Evolutionary conservation across 371 early-diverging fungal species (phyloP), one percentile per base, ranked within the genome.

Genomic region (Choanephora cucurbitarum): DNA sequence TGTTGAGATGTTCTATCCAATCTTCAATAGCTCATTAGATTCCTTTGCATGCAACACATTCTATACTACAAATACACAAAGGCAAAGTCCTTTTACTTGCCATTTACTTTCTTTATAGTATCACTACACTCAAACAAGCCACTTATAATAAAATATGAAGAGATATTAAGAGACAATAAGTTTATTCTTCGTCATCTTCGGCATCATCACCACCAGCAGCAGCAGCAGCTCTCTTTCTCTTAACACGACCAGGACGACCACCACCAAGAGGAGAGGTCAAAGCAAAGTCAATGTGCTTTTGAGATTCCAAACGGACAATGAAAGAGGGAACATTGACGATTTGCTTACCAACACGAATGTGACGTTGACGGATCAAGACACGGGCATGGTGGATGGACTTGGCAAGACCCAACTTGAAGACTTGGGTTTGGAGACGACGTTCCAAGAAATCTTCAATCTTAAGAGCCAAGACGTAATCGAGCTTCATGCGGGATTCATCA

Each of bases 331-430:
- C 91, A 80, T 96, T 89, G 77, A 97, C 98, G 57, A 98, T 90
- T 86, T 96, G 98, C 90, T 96, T 97, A 76, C 99, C 99, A 73
- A 98, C 99, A 67, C 92, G 93, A 79, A 99, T 99, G 90, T 99
- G 99, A 64, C 93, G 90, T 79, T 96, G 97, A 68, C 93, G 91
- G 83, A 99, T 99, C 71, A 99, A 81, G 71, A 96, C 96, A 86
- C 99, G 95, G 56, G 99, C 99, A 80, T 99, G 98, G 87, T 99
- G 99, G 70, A 99, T 94, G 61, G 96, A 96, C 88, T 94, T 97
- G 81, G 99, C 99, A 58, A 99, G 84, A 62, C 99, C 99, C 57
- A 91, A 85, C 90, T 96, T 95, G 92, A 96, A 97, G 63, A 99
- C 99, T 86, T 95, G 96, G 71, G 98, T 96, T 85, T 99, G 99